Evolutionary conservation across 2,329 filamentous ascomycete genomes (phyloP), one percentile per base, ranked within the genome.

Genomic region (Ophiostoma sp.): DNA sequence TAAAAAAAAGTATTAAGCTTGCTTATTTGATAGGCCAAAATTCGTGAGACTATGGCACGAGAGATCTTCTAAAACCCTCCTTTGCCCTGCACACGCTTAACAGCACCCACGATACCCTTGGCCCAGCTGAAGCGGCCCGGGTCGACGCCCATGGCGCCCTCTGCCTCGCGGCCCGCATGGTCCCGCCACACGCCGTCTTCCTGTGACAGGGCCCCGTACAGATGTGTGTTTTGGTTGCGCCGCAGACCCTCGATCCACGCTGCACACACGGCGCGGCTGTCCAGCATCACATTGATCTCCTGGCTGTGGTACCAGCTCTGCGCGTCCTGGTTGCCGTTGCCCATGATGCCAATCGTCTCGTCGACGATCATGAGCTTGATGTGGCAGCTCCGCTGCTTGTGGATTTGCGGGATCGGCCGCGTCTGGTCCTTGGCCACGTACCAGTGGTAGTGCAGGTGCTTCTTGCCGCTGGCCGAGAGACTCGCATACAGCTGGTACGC

Each of bases 281-380:
- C 90, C 5, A 93, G 78, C 83, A 94, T 86, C 38, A 93, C 77
- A 72, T 94, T 93, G 67, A 90, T 83, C 76, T 94, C 91, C 76
- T 93, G 89, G 67, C 84, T 88, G 74, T 94, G 90, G 72, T 84
- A 93, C 87, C 89, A 93, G 27, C 84, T 87, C 76, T 94, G 91
- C 1, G 90, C 93, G 73, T 94, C 91, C 75, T 93, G 88, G 74
- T 93, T 94, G 0, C 90, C 90, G 71, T 86, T 91, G 3, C 90
- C 91, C 76, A 90, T 84, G 47, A 93, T 87, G 2, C 84, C 90
- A 47, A 94, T 82, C 36, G 79, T 78, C 60, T 84, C 84, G 75
- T 94, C 91, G 1, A 86, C 87, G 58, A 93, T 89, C 80, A 93
- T 84, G 2, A 94, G 80, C 75, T 94, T 94, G 75, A 93, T 83